phyloP scores from a whole-genome alignment of 148 eudicot genomes.

The Amaranthus palmeri region DNA sequence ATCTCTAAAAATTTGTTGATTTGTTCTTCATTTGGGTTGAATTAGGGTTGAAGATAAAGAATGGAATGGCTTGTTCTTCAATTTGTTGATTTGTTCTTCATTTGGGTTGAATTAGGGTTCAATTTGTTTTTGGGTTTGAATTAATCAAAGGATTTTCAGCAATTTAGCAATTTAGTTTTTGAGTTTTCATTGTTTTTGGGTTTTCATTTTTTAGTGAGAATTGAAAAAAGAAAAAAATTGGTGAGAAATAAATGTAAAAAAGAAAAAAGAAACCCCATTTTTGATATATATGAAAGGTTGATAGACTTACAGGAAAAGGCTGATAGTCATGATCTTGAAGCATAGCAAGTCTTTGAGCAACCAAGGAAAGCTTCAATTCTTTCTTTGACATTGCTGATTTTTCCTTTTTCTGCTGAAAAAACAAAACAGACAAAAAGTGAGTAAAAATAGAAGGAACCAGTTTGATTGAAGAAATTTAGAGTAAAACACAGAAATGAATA shows the following conservation, averaged over 20 bases:
- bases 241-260: background rate
- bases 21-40: too few species aligned
- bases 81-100: too few species aligned
- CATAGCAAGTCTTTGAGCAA: conserved; percentile 30
- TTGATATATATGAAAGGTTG: background rate
- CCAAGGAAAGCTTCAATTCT: conserved; percentile 20
- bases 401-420: conserved; percentile 6
- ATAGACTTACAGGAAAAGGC: conserved; percentile 2
- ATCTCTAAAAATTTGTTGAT: too few species aligned
- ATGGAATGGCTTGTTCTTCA: too few species aligned
- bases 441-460: conserved; percentile 2
- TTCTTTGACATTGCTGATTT: conserved; percentile 8
- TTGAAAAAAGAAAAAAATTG: background rate
- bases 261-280: background rate
- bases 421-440: background rate
- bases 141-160: too few species aligned
- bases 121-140: too few species aligned
- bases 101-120: too few species aligned
- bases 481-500: background rate
- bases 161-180: too few species aligned
- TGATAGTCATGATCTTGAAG: conserved; percentile 19
- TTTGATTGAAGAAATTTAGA: background rate
- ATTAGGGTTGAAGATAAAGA: too few species aligned
- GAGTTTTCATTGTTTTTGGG: too few species aligned
- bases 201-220: too few species aligned